Conservation (phyloP, 2,329 filamentous ascomycete genomes). For the Beauveria sp. region DNA sequence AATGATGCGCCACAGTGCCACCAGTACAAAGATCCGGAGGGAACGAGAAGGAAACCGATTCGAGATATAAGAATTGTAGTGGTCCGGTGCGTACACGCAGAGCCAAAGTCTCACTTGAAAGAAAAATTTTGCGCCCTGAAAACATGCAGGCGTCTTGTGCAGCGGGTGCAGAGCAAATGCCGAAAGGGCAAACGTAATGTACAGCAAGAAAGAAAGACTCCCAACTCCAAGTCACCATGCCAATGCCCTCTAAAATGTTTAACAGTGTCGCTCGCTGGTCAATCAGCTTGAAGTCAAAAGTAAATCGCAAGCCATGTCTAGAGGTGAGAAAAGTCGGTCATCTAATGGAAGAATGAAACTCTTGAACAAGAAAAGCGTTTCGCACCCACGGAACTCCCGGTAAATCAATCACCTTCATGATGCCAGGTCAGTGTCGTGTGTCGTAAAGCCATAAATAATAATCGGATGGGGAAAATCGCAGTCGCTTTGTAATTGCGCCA, state of each 20-base stretch:
- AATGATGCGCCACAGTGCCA: background rate
- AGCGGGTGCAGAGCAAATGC: background rate
- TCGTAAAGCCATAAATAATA: constrained; percentile 10
- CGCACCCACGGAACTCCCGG: background rate
- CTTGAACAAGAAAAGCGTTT: background rate
- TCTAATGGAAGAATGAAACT: background rate
- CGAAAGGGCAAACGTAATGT: background rate
- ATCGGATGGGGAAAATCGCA: constrained; percentile 20
- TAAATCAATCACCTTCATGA: constrained; percentile 5
- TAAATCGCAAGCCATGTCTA: background rate
- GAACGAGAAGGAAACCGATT: background rate
- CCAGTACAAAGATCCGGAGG: background rate
- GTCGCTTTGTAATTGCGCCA: constrained; percentile 15
- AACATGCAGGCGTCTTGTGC: background rate
- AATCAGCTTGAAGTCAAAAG: constrained; percentile 6
- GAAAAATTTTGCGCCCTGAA: constrained; percentile 5
- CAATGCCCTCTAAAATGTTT: constrained; percentile 13
- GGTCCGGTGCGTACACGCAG: constrained; percentile 21
- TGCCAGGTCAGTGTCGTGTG: constrained; percentile 12
- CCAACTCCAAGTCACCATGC: constrained; percentile 5
- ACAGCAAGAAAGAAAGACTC: constrained; percentile 1
- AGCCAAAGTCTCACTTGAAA: constrained; percentile 15
- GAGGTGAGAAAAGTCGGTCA: constrained; percentile 6
- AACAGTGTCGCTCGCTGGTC: constrained; percentile 11
- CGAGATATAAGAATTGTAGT: constrained; percentile 7